These are phyloP conservation scores for Dactylis glomerata DNA, from an alignment of 176 grass and related monocot genomes.

Conservation along the genomic window DNA sequence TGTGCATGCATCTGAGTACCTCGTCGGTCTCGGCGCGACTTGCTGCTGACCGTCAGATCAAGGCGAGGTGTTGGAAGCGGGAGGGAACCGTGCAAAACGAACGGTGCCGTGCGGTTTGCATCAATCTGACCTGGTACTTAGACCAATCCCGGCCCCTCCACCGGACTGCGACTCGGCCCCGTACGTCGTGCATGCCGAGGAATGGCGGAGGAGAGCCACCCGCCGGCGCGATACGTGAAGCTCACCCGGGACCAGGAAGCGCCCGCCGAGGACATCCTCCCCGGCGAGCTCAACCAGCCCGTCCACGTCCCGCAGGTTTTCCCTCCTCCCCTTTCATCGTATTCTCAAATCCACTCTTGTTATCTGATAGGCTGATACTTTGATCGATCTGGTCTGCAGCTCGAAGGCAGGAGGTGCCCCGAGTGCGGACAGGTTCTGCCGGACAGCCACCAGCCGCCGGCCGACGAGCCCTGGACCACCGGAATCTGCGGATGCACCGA, in stretches of 20 bases:
- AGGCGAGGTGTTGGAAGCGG: neutral
- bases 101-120: neutral
- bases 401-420: constrained; percentile 54
- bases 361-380: neutral
- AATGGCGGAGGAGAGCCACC: constrained; percentile 62
- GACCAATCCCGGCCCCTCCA: neutral
- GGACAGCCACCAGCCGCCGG: constrained; percentile 66
- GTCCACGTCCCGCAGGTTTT: constrained; percentile 62
- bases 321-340: neutral
- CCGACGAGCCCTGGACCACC: constrained; percentile 80
- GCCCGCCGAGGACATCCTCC: constrained; percentile 73
- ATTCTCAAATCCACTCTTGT: neutral
- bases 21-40: no score
- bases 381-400: constrained; percentile 31
- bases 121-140: neutral
- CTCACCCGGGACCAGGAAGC: constrained; percentile 78
- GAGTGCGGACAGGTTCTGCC: constrained; percentile 82
- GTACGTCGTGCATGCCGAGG: neutral
- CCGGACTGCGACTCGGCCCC: neutral
- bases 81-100: neutral
- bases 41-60: neutral
- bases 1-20: no score
- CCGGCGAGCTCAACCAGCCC: constrained; percentile 90
- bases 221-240: constrained; percentile 74
- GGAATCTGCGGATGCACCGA: constrained; percentile 75